phyloP scores from a whole-genome alignment of 2,329 filamentous ascomycete genomes.

The Arthrocladium fulminans region DNA sequence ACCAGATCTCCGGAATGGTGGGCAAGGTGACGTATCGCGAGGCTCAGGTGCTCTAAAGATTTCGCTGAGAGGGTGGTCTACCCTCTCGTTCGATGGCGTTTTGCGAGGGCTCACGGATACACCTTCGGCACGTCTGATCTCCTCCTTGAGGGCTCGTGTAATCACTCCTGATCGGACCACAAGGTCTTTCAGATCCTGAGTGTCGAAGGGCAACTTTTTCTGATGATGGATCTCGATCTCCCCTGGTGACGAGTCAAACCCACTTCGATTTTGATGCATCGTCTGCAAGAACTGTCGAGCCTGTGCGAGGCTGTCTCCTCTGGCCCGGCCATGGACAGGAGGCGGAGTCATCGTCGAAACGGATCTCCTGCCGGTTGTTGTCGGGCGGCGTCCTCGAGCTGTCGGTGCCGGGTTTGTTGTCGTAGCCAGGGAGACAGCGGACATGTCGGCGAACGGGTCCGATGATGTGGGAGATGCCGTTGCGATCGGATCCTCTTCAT shows the following conservation, averaged over 20 bases:
- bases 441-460: slow-evolving; percentile 44
- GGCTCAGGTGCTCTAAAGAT: slow-evolving; percentile 37
- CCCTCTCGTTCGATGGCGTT: slow-evolving; percentile 21
- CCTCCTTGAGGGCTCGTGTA: slow-evolving; percentile 41
- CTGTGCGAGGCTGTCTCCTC: slow-evolving; percentile 50
- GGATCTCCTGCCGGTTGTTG: slow-evolving; percentile 24
- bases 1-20: slow-evolving; percentile 17
- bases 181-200: slow-evolving; percentile 53
- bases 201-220: slow-evolving; percentile 58
- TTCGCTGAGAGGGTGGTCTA: slow-evolving; percentile 39
- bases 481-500: slow-evolving; percentile 46
- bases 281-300: slow-evolving; percentile 55
- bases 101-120: slow-evolving; percentile 28
- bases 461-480: slow-evolving; percentile 49
- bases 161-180: slow-evolving; percentile 44
- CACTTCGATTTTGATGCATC: slow-evolving; percentile 43
- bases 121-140: slow-evolving; percentile 42
- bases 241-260: slow-evolving; percentile 23
- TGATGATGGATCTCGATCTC: slow-evolving; percentile 25
- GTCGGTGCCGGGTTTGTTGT: background rate
- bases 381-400: slow-evolving; percentile 11
- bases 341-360: slow-evolving; percentile 21
- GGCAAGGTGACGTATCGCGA: slow-evolving; percentile 22
- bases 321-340: slow-evolving; percentile 33
- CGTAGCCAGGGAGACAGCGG: slow-evolving; percentile 9